phyloP scores from a whole-genome alignment of 1,139 yeast species.

The Blastobotrys petasosporus region DNA sequence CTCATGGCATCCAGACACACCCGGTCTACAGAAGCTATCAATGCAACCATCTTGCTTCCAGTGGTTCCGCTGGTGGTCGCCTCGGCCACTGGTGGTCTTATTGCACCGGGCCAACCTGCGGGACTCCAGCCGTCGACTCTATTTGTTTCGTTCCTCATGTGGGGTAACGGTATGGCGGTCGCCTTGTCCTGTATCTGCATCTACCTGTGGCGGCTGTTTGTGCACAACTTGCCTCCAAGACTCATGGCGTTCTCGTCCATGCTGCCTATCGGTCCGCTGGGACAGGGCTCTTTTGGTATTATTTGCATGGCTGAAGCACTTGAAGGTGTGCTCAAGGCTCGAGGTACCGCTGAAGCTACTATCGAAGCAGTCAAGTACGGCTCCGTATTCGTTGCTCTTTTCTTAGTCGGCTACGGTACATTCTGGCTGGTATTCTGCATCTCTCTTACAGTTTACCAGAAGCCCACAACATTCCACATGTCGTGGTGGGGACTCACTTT shows the following conservation, averaged over 20 bases:
- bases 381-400: constrained; percentile 38
- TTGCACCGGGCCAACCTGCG: constrained; percentile 42
- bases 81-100: constrained; percentile 57
- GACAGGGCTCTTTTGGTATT: constrained; percentile 74
- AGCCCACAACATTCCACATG: constrained; percentile 43
- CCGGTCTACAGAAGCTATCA: constrained; percentile 32
- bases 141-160: constrained; percentile 49
- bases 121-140: constrained; percentile 47
- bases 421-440: constrained; percentile 54
- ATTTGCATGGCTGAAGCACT: constrained; percentile 46
- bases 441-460: constrained; percentile 30
- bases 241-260: constrained; percentile 48
- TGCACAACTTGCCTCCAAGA: constrained; percentile 53
- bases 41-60: constrained; percentile 54
- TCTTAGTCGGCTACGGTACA: constrained; percentile 55
- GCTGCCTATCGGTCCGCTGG: constrained; percentile 63
- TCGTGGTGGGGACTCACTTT: constrained; percentile 87
- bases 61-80: constrained; percentile 73
- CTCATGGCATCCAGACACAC: constrained; percentile 38
- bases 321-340: constrained; percentile 16
- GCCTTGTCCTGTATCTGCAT: constrained; percentile 54
- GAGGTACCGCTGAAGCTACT: constrained; percentile 7
- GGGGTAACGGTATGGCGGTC: constrained; percentile 62
- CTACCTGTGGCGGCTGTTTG: constrained; percentile 52
- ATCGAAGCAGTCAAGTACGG: constrained; percentile 16